Conservation (phyloP, 176 grass and related monocot genomes). For the Musa beccarii region DNA sequence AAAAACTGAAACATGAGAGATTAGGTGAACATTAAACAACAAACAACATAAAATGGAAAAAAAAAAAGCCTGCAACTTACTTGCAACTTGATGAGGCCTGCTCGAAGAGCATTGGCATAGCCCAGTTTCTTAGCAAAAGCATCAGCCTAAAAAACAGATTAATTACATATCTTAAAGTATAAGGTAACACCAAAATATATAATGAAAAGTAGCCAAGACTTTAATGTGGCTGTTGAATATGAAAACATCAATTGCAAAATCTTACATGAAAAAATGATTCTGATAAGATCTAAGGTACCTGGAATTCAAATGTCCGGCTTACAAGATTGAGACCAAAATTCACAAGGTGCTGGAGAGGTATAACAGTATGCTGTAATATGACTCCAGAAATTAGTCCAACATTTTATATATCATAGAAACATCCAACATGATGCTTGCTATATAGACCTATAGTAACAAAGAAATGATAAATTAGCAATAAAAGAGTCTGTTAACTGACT, state of each 20-base stretch:
- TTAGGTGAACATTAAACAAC: neutral
- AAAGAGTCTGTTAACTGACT: too few species aligned
- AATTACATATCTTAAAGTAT: too few species aligned
- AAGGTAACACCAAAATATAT: too few species aligned
- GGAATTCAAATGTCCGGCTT: conserved; percentile 96
- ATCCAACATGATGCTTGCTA: neutral
- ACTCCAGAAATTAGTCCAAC: conserved; percentile 7
- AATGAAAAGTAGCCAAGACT: too few species aligned
- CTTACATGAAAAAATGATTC: too few species aligned
- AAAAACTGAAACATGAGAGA: too few species aligned
- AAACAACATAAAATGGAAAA: conserved; percentile 8
- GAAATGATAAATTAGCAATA: too few species aligned
- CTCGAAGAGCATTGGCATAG: conserved; percentile 56
- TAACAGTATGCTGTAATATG: conserved; percentile 77
- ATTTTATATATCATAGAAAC: neutral
- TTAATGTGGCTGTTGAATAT: too few species aligned
- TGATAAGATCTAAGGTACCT: conserved; percentile 44
- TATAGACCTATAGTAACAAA: neutral
- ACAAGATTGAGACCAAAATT: conserved; percentile 93
- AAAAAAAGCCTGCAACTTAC: conserved; percentile 22
- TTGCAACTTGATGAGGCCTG: conserved; percentile 84
- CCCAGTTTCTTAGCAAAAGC: conserved; percentile 96
- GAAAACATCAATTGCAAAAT: too few species aligned
- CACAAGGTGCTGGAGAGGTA: conserved; percentile 81
- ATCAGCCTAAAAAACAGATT: conserved; percentile 62